Conservation (phyloP, 345 rosid species). For the Aquilaria malaccensis region DNA sequence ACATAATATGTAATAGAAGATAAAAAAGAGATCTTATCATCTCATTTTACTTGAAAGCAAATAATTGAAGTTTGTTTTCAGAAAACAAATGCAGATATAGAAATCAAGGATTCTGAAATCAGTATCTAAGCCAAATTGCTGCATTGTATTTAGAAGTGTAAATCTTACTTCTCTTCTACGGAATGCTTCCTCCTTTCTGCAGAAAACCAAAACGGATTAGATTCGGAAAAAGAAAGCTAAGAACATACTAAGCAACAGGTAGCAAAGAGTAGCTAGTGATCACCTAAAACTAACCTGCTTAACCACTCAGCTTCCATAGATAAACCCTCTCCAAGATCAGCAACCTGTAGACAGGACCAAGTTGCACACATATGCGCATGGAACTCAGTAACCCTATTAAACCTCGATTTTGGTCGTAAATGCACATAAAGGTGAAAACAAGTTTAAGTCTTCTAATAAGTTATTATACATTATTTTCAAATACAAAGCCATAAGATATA, state of each 20-base stretch:
- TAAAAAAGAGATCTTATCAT: too few species aligned
- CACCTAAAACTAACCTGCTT: slow-evolving; percentile 49
- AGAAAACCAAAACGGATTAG: slow-evolving; percentile 4
- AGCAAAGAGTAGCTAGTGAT: slow-evolving; percentile 18
- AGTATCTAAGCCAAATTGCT: background rate
- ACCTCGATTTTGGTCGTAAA: slow-evolving; percentile 1
- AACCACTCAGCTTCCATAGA: slow-evolving; percentile 90
- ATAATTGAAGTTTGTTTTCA: too few species aligned
- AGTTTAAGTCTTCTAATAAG: background rate
- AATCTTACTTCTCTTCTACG: slow-evolving; percentile 78
- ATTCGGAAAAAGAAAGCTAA: background rate
- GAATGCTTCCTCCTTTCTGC: slow-evolving; percentile 88
- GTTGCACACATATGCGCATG: background rate
- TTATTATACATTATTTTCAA: background rate
- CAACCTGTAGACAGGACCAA: slow-evolving; percentile 51
- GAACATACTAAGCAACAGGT: slow-evolving; percentile 12
- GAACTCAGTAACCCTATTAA: background rate
- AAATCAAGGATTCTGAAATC: background rate
- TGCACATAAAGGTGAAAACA: background rate
- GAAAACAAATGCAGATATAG: background rate
- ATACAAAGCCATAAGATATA: slow-evolving; percentile 1
- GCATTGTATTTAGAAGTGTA: too few species aligned
- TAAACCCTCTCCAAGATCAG: slow-evolving; percentile 93
- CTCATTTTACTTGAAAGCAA: too few species aligned
- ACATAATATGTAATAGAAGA: too few species aligned